These are phyloP conservation scores for Haplosporangium sp. DNA, from an alignment of 371 early-diverging fungal genomes.

Conservation along the genomic window DNA sequence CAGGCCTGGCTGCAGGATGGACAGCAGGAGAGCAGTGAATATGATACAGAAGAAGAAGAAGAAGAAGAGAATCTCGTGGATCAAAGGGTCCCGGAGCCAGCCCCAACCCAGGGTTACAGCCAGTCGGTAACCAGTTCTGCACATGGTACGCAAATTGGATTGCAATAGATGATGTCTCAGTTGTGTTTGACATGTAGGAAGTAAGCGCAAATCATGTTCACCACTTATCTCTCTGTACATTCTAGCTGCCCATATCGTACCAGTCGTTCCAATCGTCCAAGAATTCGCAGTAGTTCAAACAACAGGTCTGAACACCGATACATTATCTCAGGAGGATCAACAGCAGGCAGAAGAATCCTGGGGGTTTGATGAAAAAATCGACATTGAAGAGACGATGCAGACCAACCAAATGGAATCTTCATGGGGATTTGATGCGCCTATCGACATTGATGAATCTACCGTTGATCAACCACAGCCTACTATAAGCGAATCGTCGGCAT, in stretches of 20 bases:
- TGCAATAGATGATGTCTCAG: too few species aligned
- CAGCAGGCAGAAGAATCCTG: constrained; percentile 5
- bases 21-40: constrained; percentile 45
- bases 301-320: background rate
- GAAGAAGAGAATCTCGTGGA: background rate
- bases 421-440: constrained; percentile 8
- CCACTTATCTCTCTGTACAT: too few species aligned
- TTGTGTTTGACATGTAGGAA: too few species aligned
- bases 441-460: background rate
- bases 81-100: background rate
- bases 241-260: too few species aligned
- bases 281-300: too few species aligned
- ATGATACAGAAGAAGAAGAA: constrained; percentile 22
- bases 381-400: background rate
- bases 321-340: constrained; percentile 1
- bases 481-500: background rate
- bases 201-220: too few species aligned
- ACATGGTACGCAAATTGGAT: constrained; percentile 16
- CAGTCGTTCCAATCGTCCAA: too few species aligned
- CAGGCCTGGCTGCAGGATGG: constrained; percentile 42
- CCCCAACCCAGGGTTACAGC: constrained; percentile 4
- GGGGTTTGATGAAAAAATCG: constrained; percentile 16
- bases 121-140: background rate
- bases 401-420: background rate
- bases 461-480: background rate